Base-by-base conservation (phyloP, 163 green algal species). In the Prototheca wickerhamii region DNA sequence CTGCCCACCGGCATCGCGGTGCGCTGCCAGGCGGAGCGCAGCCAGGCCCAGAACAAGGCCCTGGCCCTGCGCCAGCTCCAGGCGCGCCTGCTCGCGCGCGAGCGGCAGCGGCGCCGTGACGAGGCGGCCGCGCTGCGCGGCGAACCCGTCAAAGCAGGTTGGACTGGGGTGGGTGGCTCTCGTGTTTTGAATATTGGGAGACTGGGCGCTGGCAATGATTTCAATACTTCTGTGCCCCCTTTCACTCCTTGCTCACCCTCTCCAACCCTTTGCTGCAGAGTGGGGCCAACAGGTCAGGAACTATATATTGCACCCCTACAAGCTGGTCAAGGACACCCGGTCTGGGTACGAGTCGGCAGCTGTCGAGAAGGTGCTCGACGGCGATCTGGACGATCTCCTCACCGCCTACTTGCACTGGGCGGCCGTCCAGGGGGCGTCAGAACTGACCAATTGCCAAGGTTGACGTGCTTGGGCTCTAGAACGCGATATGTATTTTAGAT, bases 231-330 rank as follows among this genome's bases (percentile, higher is more conserved):
- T 21, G 32, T 50, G 3, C 20, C 30, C 18, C 10, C 6, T 23
- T 4, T 7, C 12, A 8, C 12, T 2, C 28, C 4, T 7, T n/a
- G 1, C 3, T 21, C 32, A 46, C 5, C 29, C 43, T 31, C 2
- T 35, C 4, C 10, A 23, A 26, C 7, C 26, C 40, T n/a, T n/a
- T n/a, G n/a, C n/a, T n/a, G 77, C 93, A 43, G 89, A 96, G 68
- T 99, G 88, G 87, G 93, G 93, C 4, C 87, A 96, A 74, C 93
- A 99, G 76, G 95, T 98, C 21, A 73, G 93, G 0, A 97, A 96
- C 73, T 99, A 99, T 65, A 91, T 99, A 12, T 76, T 98, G 15
- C 90, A 98, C 68, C 93, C 93, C 0, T 99, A 99, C 80, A 90
- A 93, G 60, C 55, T 97, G 51, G 89, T 95, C 34, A 97, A 97